Evolutionary conservation across 768 basidiomycete genomes (phyloP), one percentile per base, ranked within the genome.

Genomic region (Xanthoconium stramineum): DNA sequence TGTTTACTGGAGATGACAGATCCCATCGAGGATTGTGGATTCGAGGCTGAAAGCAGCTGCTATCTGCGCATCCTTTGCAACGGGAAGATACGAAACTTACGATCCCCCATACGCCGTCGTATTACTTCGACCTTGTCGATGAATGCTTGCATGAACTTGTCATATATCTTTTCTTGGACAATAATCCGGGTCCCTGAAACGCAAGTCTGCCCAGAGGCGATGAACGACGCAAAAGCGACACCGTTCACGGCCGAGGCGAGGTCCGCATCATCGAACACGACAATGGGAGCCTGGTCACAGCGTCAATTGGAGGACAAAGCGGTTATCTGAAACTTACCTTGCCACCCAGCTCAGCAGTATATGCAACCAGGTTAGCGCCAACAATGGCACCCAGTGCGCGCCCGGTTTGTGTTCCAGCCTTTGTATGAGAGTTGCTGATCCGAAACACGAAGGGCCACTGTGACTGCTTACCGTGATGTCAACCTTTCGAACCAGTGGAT

Each of bases 171-270:
- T 42, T 83, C 80, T 54, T 93, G 90, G 8, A 94, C 72, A 6
- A 93, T 76, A 19, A 94, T 75, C n/a, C 91, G 82, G 13, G 90
- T 85, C n/a, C 90, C 91, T 2, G 91, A 93, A n/a, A 94, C 87
- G 56, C 91, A 93, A 10, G 91, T 93, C 73, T 94, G 92, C 4
- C 92, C 92, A 24, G 89, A 91, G 1, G 92, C 92, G 48, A 94
- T 76, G 62, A 94, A 94, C 1, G 87, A 83, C 11, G 90, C 86
- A 65, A 94, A 94, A 0, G 89, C 86, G 7, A 82, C 83, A 17
- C 92, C 92, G 59, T 94, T 93, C 20, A 89, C 87, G 0, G 91
- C 86, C n/a, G 82, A 79, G 20, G 73, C 60, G 48, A 91, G 63
- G 63, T 93, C 86, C 8, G 89, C 86, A 65, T 94, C 90, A 48